phyloP scores from a whole-genome alignment of 2,329 filamentous ascomycete genomes.

The Hypoxylon sp. region DNA sequence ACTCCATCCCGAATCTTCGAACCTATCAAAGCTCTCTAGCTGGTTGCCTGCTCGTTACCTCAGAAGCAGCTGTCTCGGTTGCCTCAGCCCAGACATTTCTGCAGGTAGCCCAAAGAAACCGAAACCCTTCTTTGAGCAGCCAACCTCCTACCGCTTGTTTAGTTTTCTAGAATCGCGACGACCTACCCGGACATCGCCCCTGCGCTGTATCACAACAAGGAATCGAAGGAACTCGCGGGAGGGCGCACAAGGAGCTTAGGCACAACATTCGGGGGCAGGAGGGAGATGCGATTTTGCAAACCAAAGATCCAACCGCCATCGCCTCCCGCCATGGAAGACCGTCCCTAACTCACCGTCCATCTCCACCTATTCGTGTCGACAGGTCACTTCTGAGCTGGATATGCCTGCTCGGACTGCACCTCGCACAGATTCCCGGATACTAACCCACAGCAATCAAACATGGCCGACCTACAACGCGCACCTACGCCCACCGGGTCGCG shows the following conservation, averaged over 20 bases:
- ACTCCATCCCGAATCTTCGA: neutral
- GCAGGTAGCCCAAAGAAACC: slow-evolving; percentile 32
- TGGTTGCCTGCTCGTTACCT: neutral
- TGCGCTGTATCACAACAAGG: slow-evolving; percentile 26
- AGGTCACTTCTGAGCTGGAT: slow-evolving; percentile 32
- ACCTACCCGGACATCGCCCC: slow-evolving; percentile 24
- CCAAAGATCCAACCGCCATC: slow-evolving; percentile 25
- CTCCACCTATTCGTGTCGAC: slow-evolving; percentile 25
- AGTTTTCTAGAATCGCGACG: slow-evolving; percentile 37
- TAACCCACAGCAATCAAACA: slow-evolving; percentile 38
- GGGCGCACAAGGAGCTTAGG: slow-evolving; percentile 12
- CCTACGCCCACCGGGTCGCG: slow-evolving; percentile 50
- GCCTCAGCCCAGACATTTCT: slow-evolving; percentile 18
- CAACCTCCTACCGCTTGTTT: slow-evolving; percentile 6
- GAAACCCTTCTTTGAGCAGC: slow-evolving; percentile 32
- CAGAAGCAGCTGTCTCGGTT: neutral
- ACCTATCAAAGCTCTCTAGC: neutral
- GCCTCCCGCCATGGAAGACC: slow-evolving; percentile 39
- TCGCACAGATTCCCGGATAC: slow-evolving; percentile 33
- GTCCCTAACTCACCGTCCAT: slow-evolving; percentile 28
- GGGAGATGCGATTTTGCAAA: slow-evolving; percentile 39
- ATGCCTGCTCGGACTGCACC: slow-evolving; percentile 26
- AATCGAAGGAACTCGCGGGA: slow-evolving; percentile 20
- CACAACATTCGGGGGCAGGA: slow-evolving; percentile 14
- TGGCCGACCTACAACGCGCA: slow-evolving; percentile 47